Evolutionary conservation across 1,284 basidiomycete genomes (phyloP).

Genomic region (Apiotrichum siamense): DNA sequence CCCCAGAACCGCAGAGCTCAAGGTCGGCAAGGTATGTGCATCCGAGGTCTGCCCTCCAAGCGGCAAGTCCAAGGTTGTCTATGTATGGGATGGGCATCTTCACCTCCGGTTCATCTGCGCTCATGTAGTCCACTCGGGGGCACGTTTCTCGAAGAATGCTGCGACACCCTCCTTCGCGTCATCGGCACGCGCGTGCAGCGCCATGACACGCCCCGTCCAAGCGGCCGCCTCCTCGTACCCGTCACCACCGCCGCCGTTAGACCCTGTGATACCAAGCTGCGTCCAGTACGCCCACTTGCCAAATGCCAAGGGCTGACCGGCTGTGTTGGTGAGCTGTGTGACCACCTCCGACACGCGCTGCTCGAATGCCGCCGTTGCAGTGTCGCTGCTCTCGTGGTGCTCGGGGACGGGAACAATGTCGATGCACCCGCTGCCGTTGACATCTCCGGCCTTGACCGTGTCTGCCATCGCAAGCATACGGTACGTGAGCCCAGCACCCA

Average conservation of each 20-base stretch:
- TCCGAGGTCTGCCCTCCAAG: too few species aligned
- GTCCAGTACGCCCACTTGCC: constrained; percentile 23
- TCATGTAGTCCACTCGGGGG: constrained; percentile 16
- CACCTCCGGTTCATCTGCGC: too few species aligned
- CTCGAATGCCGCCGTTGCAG: constrained; percentile 4
- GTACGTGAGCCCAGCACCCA: constrained; percentile 13
- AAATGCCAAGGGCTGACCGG: constrained; percentile 15
- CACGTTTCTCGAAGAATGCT: constrained; percentile 17
- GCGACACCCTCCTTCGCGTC: constrained; percentile 16
- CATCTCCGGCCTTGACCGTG: constrained; percentile 7
- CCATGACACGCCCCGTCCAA: constrained; percentile 18
- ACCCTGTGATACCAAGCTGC: constrained; percentile 9
- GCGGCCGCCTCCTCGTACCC: constrained; percentile 17
- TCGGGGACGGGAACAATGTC: constrained; percentile 14
- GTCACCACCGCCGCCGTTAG: constrained; percentile 11
- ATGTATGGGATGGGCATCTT: too few species aligned
- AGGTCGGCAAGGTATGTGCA: too few species aligned
- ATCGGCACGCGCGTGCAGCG: constrained; percentile 15
- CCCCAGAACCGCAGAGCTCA: too few species aligned
- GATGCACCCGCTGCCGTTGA: constrained; percentile 4
- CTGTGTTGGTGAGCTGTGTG: constrained; percentile 1
- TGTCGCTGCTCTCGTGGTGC: constrained; percentile 9
- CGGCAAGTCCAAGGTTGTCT: too few species aligned
- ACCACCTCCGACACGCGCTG: constrained; percentile 8
- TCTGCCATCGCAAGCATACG: constrained; percentile 18